Conservation (phyloP, 495 filamentous ascomycete species). For the Hyphodiscus hymeniophilus region DNA sequence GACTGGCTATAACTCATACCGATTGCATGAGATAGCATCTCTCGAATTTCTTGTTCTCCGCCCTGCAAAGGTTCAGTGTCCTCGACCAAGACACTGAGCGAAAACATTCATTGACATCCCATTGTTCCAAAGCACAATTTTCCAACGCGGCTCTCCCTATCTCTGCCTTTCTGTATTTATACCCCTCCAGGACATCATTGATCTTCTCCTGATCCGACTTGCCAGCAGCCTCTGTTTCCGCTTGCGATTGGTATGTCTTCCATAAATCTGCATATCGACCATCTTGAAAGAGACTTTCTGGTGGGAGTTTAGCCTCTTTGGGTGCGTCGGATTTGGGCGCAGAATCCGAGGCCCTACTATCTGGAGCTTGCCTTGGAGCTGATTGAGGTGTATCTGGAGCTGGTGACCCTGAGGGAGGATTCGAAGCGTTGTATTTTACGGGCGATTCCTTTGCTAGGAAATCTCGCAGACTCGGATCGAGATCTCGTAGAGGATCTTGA, state of each 20-base stretch:
- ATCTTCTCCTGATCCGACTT: constrained; percentile 69
- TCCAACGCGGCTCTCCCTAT: constrained; percentile 82
- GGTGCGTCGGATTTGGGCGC: neutral
- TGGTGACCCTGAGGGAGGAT: constrained; percentile 14
- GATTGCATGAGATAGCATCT: constrained; percentile 77
- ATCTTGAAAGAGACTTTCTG: constrained; percentile 48
- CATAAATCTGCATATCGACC: constrained; percentile 92
- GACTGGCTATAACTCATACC: constrained; percentile 53
- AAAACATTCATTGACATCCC: constrained; percentile 69
- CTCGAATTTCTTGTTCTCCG: constrained; percentile 61
- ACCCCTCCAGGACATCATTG: constrained; percentile 66
- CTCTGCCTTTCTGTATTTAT: constrained; percentile 69
- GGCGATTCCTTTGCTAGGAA: constrained; percentile 81
- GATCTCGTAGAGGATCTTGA: constrained; percentile 64
- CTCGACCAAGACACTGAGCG: constrained; percentile 49
- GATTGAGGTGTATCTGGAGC: constrained; percentile 12
- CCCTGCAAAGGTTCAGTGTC: constrained; percentile 63
- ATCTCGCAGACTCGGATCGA: constrained; percentile 76
- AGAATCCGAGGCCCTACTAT: neutral
- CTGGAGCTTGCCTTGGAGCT: constrained; percentile 2
- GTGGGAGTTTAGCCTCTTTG: constrained; percentile 23
- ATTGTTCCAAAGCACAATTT: constrained; percentile 85
- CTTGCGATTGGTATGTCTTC: constrained; percentile 71
- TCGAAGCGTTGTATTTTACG: constrained; percentile 49
- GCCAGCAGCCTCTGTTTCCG: constrained; percentile 49